Evolutionary conservation across 352 stramenopile species (phyloP).

Genomic region (Hyaloperonospora brassicae): DNA sequence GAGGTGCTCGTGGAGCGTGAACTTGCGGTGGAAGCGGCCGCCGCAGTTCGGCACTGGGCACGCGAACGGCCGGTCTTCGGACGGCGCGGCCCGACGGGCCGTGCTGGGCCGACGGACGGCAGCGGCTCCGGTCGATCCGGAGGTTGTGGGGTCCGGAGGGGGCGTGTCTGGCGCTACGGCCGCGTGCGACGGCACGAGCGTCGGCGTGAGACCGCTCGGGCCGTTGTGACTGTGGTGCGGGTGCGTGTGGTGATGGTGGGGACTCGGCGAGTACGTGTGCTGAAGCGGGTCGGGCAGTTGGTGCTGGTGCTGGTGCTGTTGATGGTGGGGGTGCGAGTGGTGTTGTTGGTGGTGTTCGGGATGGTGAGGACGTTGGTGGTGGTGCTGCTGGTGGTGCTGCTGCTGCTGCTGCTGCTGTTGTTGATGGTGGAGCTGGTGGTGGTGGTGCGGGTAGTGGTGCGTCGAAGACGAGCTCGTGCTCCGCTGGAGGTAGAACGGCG

Average conservation of each 20-base stretch:
- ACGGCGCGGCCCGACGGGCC: slow-evolving; percentile 27
- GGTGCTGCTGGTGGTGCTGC: not conserved
- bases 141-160: no score
- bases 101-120: slow-evolving; percentile 9
- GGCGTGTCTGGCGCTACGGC: no score
- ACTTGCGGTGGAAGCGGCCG: slow-evolving; percentile 67
- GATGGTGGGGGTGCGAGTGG: no score
- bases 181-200: not conserved
- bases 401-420: no score
- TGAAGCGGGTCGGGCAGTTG: no score
- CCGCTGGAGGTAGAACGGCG: slow-evolving; percentile 32
- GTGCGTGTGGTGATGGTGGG: not conserved
- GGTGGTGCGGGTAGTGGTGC: not conserved
- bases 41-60: slow-evolving; percentile 36
- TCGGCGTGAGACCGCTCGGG: not conserved
- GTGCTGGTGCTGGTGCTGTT: no score
- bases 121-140: not conserved
- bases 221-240: slow-evolving; percentile 11
- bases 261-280: not conserved
- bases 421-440: no score
- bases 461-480: slow-evolving; percentile 7
- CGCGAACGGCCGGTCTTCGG: slow-evolving; percentile 26
- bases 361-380: not conserved
- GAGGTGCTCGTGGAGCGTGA: slow-evolving; percentile 69
- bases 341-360: no score